phyloP scores from a whole-genome alignment of 2,329 filamentous ascomycete genomes.

The Penicillium brevicompactum region DNA sequence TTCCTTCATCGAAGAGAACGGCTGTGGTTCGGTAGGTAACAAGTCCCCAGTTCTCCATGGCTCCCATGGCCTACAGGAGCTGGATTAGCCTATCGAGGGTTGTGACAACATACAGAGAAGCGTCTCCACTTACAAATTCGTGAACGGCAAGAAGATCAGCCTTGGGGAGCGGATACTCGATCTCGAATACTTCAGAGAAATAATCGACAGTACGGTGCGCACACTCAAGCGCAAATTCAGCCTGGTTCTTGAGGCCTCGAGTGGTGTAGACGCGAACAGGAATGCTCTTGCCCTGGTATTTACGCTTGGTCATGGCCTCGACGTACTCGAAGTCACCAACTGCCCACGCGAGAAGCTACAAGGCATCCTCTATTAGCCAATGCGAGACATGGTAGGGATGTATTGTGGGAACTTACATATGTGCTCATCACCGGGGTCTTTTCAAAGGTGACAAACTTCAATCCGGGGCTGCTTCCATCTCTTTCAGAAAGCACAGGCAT shows the following conservation, averaged over 20 bases:
- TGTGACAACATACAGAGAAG: neutral
- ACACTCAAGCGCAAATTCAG: conserved; percentile 83
- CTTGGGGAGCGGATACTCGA: conserved; percentile 92
- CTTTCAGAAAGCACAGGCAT: conserved; percentile 82
- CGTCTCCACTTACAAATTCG: conserved; percentile 71
- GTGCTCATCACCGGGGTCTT: conserved; percentile 89
- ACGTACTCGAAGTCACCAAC: conserved; percentile 97
- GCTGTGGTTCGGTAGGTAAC: conserved; percentile 96
- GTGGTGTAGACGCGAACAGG: conserved; percentile 97
- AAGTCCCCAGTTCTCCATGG: conserved; percentile 96
- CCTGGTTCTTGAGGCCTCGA: conserved; percentile 89
- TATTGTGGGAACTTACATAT: conserved; percentile 52
- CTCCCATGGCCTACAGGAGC: conserved; percentile 56
- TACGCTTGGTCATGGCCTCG: conserved; percentile 83
- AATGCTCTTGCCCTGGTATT: conserved; percentile 87
- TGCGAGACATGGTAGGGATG: neutral
- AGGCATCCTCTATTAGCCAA: conserved; percentile 24
- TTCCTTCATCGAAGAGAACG: conserved; percentile 91
- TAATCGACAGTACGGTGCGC: conserved; percentile 93
- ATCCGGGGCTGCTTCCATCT: conserved; percentile 66
- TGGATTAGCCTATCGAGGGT: conserved; percentile 40
- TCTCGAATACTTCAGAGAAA: conserved; percentile 90
- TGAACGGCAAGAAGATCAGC: conserved; percentile 88
- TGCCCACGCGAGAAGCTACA: conserved; percentile 85
- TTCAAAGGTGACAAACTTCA: conserved; percentile 74